phyloP scores from a whole-genome alignment of 2,329 filamentous ascomycete species.

The Pseudocercospora eumusae region DNA sequence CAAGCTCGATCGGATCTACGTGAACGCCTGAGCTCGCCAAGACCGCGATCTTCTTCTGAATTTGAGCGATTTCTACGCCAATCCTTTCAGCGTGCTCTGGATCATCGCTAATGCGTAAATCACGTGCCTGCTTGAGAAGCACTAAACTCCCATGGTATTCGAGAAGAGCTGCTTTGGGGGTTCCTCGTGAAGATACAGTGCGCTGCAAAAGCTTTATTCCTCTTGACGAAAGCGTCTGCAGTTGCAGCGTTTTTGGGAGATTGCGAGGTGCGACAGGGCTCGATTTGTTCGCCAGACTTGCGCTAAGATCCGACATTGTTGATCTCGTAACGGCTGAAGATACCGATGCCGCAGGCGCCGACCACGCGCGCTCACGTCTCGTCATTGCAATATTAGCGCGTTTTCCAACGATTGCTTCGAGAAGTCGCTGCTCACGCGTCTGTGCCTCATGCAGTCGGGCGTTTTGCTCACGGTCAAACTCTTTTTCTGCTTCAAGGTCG shows the following conservation, averaged over 20 bases:
- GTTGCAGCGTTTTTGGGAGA: not conserved
- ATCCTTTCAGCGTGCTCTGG: not conserved
- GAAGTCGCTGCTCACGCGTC: not conserved
- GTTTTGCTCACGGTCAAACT: not conserved
- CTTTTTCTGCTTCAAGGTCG: not conserved
- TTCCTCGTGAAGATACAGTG: not conserved
- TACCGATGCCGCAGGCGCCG: not conserved
- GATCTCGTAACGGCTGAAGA: not conserved
- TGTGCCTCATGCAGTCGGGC: not conserved
- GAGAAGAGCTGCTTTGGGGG: not conserved
- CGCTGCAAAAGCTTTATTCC: not conserved
- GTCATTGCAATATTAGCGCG: not conserved
- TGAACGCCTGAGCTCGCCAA: not conserved
- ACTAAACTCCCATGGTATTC: not conserved
- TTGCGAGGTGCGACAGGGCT: not conserved
- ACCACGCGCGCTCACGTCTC: not conserved
- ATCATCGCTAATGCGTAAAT: not conserved
- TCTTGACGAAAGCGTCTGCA: not conserved
- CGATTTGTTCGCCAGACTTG: not conserved
- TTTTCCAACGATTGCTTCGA: not conserved
- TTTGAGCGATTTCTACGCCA: not conserved
- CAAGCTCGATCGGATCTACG: not conserved
- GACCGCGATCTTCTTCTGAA: not conserved
- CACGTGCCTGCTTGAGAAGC: not conserved
- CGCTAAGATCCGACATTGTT: not conserved